Evolutionary conservation across 352 stramenopile genomes (phyloP).

Genomic region (Phytophthora sansomeana): DNA sequence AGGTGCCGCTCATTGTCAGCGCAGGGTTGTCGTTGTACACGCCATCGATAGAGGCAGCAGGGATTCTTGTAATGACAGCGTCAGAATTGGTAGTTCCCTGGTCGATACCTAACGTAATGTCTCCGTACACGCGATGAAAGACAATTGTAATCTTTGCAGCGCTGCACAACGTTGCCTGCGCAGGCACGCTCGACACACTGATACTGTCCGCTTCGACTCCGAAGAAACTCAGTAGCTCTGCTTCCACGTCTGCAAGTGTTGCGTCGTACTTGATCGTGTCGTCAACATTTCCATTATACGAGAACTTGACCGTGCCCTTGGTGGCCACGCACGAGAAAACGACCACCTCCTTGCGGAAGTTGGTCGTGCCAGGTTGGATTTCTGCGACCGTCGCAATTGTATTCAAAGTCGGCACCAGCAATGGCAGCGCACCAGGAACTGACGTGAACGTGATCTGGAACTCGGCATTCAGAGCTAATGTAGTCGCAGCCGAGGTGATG

Average conservation of each 20-base stretch:
- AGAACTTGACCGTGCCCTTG: constrained; percentile 46
- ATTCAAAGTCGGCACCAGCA: constrained; percentile 31
- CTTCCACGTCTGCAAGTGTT: constrained; percentile 42
- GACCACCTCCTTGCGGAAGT: constrained; percentile 72
- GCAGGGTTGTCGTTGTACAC: constrained; percentile 57
- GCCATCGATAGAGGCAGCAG: constrained; percentile 54
- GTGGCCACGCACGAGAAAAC: constrained; percentile 62
- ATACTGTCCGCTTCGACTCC: constrained; percentile 66
- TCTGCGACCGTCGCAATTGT: constrained; percentile 39
- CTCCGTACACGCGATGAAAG: constrained; percentile 71
- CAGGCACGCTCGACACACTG: constrained; percentile 45
- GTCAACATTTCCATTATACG: constrained; percentile 18
- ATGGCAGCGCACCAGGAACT: constrained; percentile 56
- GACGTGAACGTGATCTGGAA: constrained; percentile 70
- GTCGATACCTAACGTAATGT: constrained; percentile 46
- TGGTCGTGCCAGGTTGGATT: constrained; percentile 47
- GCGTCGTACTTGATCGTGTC: constrained; percentile 35
- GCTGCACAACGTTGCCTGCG: constrained; percentile 54
- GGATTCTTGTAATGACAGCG: constrained; percentile 23
- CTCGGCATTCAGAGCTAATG: constrained; percentile 23
- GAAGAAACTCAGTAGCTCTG: constrained; percentile 57
- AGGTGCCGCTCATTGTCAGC: constrained; percentile 80
- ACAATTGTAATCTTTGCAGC: constrained; percentile 52
- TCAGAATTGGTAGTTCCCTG: constrained; percentile 23
- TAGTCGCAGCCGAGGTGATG: constrained; percentile 42